Evolutionary conservation across 1,284 basidiomycete genomes (phyloP).

Genomic region (Mycena citricolor): DNA sequence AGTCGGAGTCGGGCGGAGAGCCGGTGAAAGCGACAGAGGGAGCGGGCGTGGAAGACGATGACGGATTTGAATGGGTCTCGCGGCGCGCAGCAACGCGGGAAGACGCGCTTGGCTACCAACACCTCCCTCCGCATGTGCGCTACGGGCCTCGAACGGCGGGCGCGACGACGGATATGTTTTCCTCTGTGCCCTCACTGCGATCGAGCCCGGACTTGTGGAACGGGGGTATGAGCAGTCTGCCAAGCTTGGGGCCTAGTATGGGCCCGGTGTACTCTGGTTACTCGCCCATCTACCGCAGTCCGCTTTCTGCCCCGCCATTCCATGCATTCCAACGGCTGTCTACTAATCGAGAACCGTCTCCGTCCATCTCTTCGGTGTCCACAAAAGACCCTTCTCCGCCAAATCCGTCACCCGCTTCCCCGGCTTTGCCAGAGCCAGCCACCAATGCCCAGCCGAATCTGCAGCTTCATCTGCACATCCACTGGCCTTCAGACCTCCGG

Average conservation of each 20-base stretch:
- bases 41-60: constrained; percentile 46
- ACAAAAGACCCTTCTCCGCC: constrained; percentile 11
- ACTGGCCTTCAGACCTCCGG: constrained; percentile 77
- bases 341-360: constrained; percentile 22
- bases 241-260: too few species aligned
- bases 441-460: constrained; percentile 60
- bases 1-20: constrained; percentile 47
- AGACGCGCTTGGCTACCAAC: constrained; percentile 61
- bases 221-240: constrained; percentile 31
- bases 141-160: constrained; percentile 56
- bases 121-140: constrained; percentile 70
- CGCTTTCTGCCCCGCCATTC: constrained; percentile 36
- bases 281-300: constrained; percentile 39
- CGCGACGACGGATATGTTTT: constrained; percentile 60
- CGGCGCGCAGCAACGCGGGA: constrained; percentile 58
- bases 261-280: constrained; percentile 30
- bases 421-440: constrained; percentile 24
- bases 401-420: constrained; percentile 21
- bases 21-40: constrained; percentile 56
- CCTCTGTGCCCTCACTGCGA: constrained; percentile 51
- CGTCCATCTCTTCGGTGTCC: constrained; percentile 10
- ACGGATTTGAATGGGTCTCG: constrained; percentile 79
- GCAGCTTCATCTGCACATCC: constrained; percentile 72
- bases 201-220: constrained; percentile 51
- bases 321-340: too few species aligned